phyloP scores from a whole-genome alignment of 139 green algal species.

The Tetradesmus lagerheimii region DNA sequence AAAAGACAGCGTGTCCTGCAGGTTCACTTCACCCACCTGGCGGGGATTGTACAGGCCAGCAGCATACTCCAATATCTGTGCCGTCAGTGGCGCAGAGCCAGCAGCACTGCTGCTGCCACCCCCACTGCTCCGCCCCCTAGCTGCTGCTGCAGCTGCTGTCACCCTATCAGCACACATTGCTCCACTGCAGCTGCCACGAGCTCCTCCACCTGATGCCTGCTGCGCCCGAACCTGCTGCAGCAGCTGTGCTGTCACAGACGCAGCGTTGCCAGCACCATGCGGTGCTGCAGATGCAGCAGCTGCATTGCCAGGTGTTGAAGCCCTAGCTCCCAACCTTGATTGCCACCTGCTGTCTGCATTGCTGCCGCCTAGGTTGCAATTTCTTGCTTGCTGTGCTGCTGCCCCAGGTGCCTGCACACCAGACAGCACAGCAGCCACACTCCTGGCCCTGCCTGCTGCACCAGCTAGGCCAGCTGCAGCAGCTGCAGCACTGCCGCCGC shows the following conservation, averaged over 20 bases:
- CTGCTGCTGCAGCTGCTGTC: neutral
- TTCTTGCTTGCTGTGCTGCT: neutral
- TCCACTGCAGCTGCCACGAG: neutral
- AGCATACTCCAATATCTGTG: conserved; percentile 31
- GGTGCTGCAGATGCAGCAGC: neutral
- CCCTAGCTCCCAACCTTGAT: neutral
- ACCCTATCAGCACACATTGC: neutral
- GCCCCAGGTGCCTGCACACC: neutral
- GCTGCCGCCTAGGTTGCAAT: neutral
- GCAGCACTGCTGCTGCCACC: neutral
- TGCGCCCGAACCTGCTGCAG: neutral
- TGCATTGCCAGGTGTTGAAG: neutral
- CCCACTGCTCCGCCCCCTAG: neutral
- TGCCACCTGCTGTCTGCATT: neutral
- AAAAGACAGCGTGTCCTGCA: too few relatives aligned
- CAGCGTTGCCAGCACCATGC: neutral
- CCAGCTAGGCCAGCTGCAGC: neutral
- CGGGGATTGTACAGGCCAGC: neutral
- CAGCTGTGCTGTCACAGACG: neutral
- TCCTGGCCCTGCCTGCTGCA: neutral
- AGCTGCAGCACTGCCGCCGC: neutral
- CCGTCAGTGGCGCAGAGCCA: neutral
- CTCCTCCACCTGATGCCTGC: neutral
- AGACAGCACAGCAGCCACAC: neutral
- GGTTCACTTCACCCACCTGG: neutral